Conservation (phyloP, 805 yeast genomes). For the Zygoascus flipseniorum region DNA sequence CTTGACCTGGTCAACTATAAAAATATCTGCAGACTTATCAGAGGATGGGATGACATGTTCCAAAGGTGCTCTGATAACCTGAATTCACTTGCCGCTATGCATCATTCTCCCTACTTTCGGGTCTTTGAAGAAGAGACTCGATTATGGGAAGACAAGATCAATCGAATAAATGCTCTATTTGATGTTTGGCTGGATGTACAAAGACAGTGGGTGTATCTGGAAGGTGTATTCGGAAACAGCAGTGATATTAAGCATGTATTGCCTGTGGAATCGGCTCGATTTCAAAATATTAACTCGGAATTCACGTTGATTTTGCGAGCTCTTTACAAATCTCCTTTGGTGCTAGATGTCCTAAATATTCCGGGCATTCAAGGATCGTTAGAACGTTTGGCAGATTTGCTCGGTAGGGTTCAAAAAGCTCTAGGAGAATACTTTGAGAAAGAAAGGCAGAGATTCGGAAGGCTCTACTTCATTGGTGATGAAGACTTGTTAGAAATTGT, state of each 20-base stretch:
- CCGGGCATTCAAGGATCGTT: conserved; percentile 42
- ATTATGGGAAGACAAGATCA: conserved; percentile 50
- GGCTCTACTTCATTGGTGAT: conserved; percentile 84
- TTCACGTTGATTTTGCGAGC: conserved; percentile 43
- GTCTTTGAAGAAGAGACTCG: conserved; percentile 51
- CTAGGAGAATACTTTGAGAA: conserved; percentile 70
- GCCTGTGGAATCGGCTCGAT: conserved; percentile 63
- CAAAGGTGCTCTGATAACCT: conserved; percentile 53
- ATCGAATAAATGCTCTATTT: conserved; percentile 40
- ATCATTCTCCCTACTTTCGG: conserved; percentile 51
- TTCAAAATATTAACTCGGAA: conserved; percentile 54
- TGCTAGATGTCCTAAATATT: conserved; percentile 46
- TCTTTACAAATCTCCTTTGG: conserved; percentile 40
- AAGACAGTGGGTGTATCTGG: conserved; percentile 78
- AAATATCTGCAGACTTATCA: conserved; percentile 46
- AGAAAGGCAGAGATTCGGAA: conserved; percentile 68
- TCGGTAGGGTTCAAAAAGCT: conserved; percentile 52
- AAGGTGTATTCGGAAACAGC: conserved; percentile 56
- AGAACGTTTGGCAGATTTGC: conserved; percentile 44
- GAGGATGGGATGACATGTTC: conserved; percentile 58
- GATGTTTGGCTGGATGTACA: conserved; percentile 80
- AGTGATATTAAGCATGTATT: conserved; percentile 53
- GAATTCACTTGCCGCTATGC: conserved; percentile 59
- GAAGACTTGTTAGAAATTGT: conserved; percentile 80
- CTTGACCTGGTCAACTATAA: conserved; percentile 49